These are phyloP conservation scores for Murraya koenigii DNA, from an alignment of 345 rosid genomes.

Conservation along the genomic window DNA sequence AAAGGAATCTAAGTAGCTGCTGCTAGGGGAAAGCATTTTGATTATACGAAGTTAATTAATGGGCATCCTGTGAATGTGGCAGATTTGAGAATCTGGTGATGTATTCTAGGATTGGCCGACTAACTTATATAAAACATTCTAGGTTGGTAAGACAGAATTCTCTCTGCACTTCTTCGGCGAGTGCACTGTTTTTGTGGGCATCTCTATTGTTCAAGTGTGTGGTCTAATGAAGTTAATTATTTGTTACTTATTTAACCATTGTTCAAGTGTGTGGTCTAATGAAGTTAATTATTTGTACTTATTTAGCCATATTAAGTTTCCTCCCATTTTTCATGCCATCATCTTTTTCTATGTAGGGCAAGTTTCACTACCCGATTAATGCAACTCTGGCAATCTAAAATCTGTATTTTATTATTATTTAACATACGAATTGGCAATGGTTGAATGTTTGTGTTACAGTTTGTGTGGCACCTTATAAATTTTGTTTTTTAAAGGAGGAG, in stretches of 20 bases:
- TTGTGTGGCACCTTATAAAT: too few relatives aligned
- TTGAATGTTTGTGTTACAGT: too few relatives aligned
- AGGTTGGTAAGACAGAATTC: not conserved
- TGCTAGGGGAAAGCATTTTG: not conserved
- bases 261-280: not conserved
- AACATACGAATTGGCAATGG: too few relatives aligned
- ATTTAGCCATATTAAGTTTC: not conserved
- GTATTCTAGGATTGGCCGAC: constrained; percentile 12
- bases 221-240: not conserved
- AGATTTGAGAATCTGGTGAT: not conserved
- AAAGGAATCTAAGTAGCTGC: constrained; percentile 15
- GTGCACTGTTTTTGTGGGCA: not conserved
- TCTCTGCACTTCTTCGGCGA: not conserved
- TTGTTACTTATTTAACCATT: not conserved
- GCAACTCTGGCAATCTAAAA: too few relatives aligned
- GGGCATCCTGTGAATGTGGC: not conserved
- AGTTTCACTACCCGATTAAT: not conserved
- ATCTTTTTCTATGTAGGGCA: not conserved
- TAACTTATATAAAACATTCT: not conserved
- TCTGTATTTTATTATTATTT: too few relatives aligned
- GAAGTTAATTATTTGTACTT: not conserved
- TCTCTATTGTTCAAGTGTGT: not conserved
- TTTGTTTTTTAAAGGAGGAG: not conserved
- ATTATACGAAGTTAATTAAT: not conserved
- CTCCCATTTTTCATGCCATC: not conserved